Evolutionary conservation across 257 asterid genomes (phyloP).

Genomic region (Fraxinus quadrangulata): DNA sequence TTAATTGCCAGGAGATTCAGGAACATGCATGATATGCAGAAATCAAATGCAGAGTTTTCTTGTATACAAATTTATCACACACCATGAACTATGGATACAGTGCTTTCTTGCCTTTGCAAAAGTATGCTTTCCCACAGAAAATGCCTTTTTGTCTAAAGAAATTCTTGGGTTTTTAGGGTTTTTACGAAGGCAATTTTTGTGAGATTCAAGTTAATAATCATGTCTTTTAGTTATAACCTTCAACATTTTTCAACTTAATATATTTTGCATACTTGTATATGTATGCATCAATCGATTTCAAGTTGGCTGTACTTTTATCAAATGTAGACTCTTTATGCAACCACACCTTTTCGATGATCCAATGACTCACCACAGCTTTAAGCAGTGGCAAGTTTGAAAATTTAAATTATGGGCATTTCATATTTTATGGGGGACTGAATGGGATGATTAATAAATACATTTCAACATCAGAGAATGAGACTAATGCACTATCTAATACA

Average conservation of each 20-base stretch:
- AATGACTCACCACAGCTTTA: not conserved
- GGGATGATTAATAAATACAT: conserved; percentile 33
- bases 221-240: too few relatives aligned
- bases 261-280: too few relatives aligned
- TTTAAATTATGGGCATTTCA: not conserved
- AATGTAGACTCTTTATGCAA: conserved; percentile 10
- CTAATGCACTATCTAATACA: conserved; percentile 31
- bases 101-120: not conserved
- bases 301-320: not conserved
- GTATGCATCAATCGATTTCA: not conserved
- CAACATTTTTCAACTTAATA: not conserved
- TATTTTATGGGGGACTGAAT: conserved; percentile 34
- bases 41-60: not conserved
- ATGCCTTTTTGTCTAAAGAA: not conserved
- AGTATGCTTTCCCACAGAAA: not conserved
- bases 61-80: not conserved
- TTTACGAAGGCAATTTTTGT: not conserved
- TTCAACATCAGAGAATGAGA: conserved; percentile 30
- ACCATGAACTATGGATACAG: not conserved
- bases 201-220: not conserved
- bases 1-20: not conserved
- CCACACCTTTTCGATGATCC: conserved; percentile 29
- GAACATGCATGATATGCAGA: not conserved
- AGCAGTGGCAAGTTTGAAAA: not conserved
- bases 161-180: not conserved